A percentile compares a stretch with the other conserved stretches of the same genome.
Conservation (phyloP, 768 basidiomycete species). For the Rhodotorula kratochvilovae region DNA sequence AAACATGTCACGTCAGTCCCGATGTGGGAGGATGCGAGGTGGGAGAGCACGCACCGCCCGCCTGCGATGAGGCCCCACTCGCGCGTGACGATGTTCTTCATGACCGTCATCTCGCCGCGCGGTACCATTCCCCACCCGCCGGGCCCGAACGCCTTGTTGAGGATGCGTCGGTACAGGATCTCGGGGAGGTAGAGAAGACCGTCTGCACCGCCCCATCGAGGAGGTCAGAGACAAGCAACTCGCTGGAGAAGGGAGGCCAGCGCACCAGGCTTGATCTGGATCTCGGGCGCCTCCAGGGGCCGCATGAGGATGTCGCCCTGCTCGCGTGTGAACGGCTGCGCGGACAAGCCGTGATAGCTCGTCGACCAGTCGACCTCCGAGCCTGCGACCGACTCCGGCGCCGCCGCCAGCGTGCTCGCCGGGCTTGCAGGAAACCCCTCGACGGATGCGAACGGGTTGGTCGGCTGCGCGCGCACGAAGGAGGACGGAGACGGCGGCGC, state of each 20-base stretch:
- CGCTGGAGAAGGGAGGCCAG: not conserved
- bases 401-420: not conserved
- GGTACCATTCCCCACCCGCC: conserved; percentile 97
- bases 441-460: not conserved
- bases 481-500: not conserved
- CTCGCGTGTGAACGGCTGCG: conserved; percentile 71
- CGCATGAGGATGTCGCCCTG: conserved; percentile 66
- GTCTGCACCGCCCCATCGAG: conserved; percentile 55
- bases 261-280: conserved; percentile 91
- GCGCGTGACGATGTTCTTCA: conserved; percentile 77
- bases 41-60: conserved; percentile 63
- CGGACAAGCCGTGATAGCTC: conserved; percentile 75
- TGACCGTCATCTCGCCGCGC: conserved; percentile 82
- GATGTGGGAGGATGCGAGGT: not conserved
- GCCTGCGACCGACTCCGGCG: not conserved
- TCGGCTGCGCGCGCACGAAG: not conserved
- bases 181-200: conserved; percentile 92
- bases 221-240: not conserved
- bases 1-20: not conserved
- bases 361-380: conserved; percentile 66
- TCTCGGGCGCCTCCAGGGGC: conserved; percentile 68
- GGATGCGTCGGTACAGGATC: conserved; percentile 86
- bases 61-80: conserved; percentile 93
- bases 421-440: not conserved
- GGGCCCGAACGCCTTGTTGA: conserved; percentile 91